Base-by-base conservation (phyloP, 148 eudicot species). In the Chenopodium album region DNA sequence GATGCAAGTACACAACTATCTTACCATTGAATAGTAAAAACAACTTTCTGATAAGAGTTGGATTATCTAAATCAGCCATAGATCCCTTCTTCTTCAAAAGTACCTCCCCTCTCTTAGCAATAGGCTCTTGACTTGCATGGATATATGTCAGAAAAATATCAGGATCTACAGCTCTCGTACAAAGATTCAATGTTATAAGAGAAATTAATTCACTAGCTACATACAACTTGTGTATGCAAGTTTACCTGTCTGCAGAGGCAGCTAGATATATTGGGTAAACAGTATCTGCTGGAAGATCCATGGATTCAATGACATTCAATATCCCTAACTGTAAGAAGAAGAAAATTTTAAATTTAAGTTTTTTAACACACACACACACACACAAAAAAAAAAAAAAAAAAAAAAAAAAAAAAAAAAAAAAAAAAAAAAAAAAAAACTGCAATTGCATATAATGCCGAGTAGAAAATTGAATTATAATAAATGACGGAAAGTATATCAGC, bases 21-120 rank as follows among this genome's bases (percentile, higher is more conserved):
- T 78, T 90, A 95, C 99, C 99, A 78, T 92, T 95, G 78, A 95
- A 95, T 59, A 95, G 86, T 50, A 88, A 84, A 89, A 93, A 92
- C 66, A 95, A 86, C 86, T 84, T 88, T 76, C 76, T 90, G 80
- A 92, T 88, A 83, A 95, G 92, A 85, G 76, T 90, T 41, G 90
- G 75, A 82, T 93, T 92, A 34, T 95, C 98, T 81, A 93, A 89
- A 91, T 93, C 88, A 59, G 88, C 97, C 78, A 88, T 89, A 86
- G 91, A 87, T 54, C 94, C 92, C 85, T 88, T 95, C 90, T 88
- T 95, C 94, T 93, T 95, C 83, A 93, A 75, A 59, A 93, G 94
- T 80, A 90, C 98, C 87, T 95, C 99, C 78, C 94, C 99, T 88
- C 85, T 90, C 91, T 87, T 93, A 41, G 88, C 81, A 82, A 93